Evolutionary conservation across 192 early-diverging fungal genomes (phyloP), one percentile per base, ranked within the genome.

Genomic region (Cetraspora pellucida): DNA sequence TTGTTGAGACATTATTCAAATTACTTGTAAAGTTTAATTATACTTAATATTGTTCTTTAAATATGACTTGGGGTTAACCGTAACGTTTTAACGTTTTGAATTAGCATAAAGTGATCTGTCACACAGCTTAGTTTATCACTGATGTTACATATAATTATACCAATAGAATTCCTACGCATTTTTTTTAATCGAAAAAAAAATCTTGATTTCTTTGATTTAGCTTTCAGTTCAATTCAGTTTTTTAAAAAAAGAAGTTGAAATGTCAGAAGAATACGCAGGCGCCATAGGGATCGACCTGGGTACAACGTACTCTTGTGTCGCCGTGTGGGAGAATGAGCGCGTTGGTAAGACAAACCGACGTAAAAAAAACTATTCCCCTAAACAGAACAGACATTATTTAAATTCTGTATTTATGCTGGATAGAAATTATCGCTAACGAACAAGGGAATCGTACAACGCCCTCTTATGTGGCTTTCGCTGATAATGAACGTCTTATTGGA

Each of bases 241-340:
- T 37, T 37, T n/a, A n/a, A 37, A 37, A 37, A 37, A 37, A 37
- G 37, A 37, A 37, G 37, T 1, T 37, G 37, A 37, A 37, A 80
- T 80, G 79, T 76, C 80, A 44, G 75, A 81, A 16, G 49, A 80
- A 30, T 80, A 77, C 60, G 61, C 76, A 59, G 88, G 88, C 46
- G 94, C 93, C 81, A 89, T 96, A 79, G 95, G 94, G 84, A 95
- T 96, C 82, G 95, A 96, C 86, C 86, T 96, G 81, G 95, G 95
- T 72, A 96, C 95, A 72, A 97, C 93, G 73, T 97, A 97, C 89
- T 93, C 93, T 65, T 93, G 90, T 80, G 91, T 92, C 71, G 91
- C 85, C 82, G 91, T 93, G 17, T 87, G 86, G 86, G 86, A 87
- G 78, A 87, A 85, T 74, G 86, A 87, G 27, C 83, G 85, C 60